These are phyloP conservation scores for Spergularia bocconei DNA, from an alignment of 148 eudicot species.

Conservation along the genomic window DNA sequence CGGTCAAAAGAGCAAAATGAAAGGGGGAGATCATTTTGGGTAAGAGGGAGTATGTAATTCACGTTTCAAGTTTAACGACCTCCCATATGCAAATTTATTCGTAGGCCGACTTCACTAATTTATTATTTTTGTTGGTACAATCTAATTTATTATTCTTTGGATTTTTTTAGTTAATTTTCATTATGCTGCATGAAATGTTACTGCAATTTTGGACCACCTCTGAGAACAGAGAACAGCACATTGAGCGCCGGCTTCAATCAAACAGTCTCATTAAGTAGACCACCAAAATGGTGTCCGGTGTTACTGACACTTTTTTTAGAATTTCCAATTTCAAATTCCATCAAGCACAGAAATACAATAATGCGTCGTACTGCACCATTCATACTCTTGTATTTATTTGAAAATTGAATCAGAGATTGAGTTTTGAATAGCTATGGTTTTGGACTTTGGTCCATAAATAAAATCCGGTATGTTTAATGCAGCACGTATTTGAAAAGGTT, in stretches of 20 bases:
- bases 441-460: too few species aligned
- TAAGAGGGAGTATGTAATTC: too few species aligned
- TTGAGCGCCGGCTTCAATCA: not conserved
- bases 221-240: not conserved
- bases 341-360: too few species aligned
- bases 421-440: too few species aligned
- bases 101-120: not conserved
- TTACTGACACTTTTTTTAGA: not conserved
- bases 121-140: not conserved
- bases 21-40: too few species aligned
- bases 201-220: not conserved
- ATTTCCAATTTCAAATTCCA: not conserved
- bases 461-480: too few species aligned
- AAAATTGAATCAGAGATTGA: too few species aligned
- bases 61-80: not conserved
- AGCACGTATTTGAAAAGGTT: too few species aligned
- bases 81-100: too few species aligned
- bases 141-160: not conserved
- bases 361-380: too few species aligned
- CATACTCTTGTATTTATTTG: too few species aligned
- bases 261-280: slow-evolving; percentile 11
- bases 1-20: too few species aligned
- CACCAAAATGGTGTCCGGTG: slow-evolving; percentile 9
- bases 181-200: not conserved
- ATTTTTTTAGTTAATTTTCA: not conserved